phyloP scores from a whole-genome alignment of 768 basidiomycete genomes.

The Collybiopsis confluens region DNA sequence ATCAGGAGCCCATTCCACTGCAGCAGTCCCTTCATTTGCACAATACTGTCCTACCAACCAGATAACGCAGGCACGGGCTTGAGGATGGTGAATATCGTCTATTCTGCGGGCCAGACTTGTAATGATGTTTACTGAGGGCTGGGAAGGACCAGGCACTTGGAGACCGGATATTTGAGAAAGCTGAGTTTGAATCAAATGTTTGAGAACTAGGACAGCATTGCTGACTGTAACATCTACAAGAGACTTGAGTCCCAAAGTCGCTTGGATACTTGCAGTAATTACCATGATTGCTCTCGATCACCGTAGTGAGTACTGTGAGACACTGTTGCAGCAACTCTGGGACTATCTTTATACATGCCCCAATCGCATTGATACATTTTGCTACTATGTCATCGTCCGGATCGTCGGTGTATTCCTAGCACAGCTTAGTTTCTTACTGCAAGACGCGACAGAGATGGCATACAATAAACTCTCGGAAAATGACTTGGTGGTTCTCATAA shows the following conservation, averaged over 20 bases:
- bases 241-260: not conserved
- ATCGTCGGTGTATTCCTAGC: constrained; percentile 80
- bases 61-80: constrained; percentile 81
- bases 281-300: constrained; percentile 80
- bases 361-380: constrained; percentile 75
- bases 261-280: not conserved
- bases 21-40: constrained; percentile 44
- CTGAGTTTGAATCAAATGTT: constrained; percentile 74
- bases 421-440: not conserved
- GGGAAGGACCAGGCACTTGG: constrained; percentile 21
- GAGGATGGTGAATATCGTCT: constrained; percentile 73
- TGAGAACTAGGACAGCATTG: constrained; percentile 80
- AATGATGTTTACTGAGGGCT: constrained; percentile 63
- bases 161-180: constrained; percentile 30
- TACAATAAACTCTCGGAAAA: constrained; percentile 85
- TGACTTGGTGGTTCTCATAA: constrained; percentile 59
- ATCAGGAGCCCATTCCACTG: constrained; percentile 84
- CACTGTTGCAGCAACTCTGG: constrained; percentile 71
- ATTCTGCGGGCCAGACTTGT: constrained; percentile 71
- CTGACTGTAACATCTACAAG: constrained; percentile 67
- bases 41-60: constrained; percentile 95
- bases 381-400: constrained; percentile 66
- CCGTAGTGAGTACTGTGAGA: constrained; percentile 67
- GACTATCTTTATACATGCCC: constrained; percentile 63
- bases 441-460: constrained; percentile 22